Base-by-base conservation (phyloP, 2,329 filamentous ascomycete genomes). In the Cladosporium cucumerinum region DNA sequence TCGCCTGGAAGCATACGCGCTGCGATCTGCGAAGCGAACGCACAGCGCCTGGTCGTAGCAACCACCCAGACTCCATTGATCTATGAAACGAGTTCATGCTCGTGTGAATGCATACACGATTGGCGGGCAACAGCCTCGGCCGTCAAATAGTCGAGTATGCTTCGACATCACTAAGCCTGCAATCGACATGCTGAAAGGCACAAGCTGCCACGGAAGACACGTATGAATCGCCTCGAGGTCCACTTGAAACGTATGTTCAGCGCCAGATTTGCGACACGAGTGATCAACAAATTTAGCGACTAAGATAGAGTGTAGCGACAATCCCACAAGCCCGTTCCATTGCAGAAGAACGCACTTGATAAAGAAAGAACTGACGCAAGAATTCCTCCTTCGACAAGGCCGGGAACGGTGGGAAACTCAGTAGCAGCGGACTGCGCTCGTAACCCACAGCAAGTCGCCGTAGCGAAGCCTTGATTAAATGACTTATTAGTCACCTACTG, bases 301-400 rank as follows among this genome's bases (percentile, higher is more conserved):
- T 7, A 54, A 32, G 18, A n/a, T 32, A 28, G 7, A 28, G 46
- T 68, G 61, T 79, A 78, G 76, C 72, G 74, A 75, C 73, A 72
- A 76, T 77, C 78, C 78, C 78, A 80, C 78, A 80, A 77, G 77
- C 75, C 73, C 78, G 73, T 65, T 73, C 77, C 76, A 73, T 64
- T 68, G 69, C 70, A 67, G 11, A 39, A 54, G 71, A 72, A 68
- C 73, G 71, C 73, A 71, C 74, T 76, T 80, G 78, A 71, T 77
- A 77, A 54, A 23, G 76, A 77, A 78, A 79, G 79, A 76, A 78
- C 72, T 72, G 72, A 75, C 71, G 71, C 74, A 71, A 72, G 51
- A 54, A 54, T 54, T 54, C 51, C 51, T 61, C 46, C 46, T 54
- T 79, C 77, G 69, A 77, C 71, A 73, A 72, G 71, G 74, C 77